A percentile compares a stretch with the other conserved stretches of the same genome.
Evolutionary conservation across 2,329 filamentous ascomycete species (phyloP).

Genomic region (Monosporascus sp.): DNA sequence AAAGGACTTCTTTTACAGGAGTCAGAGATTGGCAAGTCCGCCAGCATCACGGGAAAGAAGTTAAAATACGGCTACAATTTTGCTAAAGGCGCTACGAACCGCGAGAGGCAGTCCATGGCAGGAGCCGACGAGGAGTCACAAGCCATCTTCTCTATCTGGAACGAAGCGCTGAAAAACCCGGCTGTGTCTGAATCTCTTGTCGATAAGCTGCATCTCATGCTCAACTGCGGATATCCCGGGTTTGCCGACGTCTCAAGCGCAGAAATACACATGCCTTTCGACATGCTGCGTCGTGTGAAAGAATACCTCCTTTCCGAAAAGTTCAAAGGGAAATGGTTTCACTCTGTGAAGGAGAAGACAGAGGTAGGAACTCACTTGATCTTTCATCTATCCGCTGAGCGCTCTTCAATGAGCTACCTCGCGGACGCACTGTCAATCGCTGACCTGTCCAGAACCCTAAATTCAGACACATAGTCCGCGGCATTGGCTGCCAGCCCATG

Average conservation of each 20-base stretch:
- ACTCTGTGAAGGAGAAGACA: conserved; percentile 9
- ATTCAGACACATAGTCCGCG: conserved; percentile 11
- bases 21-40: conserved; percentile 5
- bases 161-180: conserved; percentile 2
- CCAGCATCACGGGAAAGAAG: conserved; percentile 16
- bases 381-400: too few species aligned
- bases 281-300: conserved; percentile 3
- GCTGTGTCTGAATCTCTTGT: conserved; percentile 6
- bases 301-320: conserved; percentile 8
- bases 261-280: conserved; percentile 1
- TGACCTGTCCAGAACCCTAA: conserved; percentile 5
- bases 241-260: conserved; percentile 18
- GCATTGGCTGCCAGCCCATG: conserved; percentile 12
- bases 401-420: too few species aligned
- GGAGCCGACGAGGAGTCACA: conserved; percentile 9
- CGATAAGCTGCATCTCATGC: conserved; percentile 11
- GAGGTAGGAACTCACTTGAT: conserved; percentile 10
- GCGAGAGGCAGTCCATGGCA: conserved; percentile 16
- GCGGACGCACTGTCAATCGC: too few species aligned
- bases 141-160: conserved; percentile 18
- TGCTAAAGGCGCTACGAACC: conserved; percentile 14
- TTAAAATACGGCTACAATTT: conserved; percentile 22
- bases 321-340: conserved; percentile 16
- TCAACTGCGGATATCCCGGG: conserved; percentile 9
- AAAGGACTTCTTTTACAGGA: conserved; percentile 17